phyloP scores from a whole-genome alignment of 2,329 filamentous ascomycete species.

The Tolypocladium ovalisporum region DNA sequence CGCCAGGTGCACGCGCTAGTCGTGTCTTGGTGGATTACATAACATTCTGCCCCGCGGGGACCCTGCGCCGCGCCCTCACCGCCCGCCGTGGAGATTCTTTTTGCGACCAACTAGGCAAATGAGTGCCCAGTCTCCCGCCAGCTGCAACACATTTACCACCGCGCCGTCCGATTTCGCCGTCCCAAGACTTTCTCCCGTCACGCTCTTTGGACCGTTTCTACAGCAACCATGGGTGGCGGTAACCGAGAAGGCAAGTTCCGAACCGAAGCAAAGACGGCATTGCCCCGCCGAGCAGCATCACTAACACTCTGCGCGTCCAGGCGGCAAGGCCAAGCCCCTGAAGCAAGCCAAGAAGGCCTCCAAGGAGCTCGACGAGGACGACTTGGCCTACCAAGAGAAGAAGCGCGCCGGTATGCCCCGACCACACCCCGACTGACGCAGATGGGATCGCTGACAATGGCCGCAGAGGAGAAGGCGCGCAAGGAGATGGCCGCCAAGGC shows the following conservation, averaged over 20 bases:
- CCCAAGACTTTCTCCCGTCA: neutral
- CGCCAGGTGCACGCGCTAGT: neutral
- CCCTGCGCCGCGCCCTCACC: neutral
- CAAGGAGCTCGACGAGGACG: slow-evolving; percentile 80
- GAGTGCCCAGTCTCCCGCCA: neutral
- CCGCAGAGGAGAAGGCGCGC: slow-evolving; percentile 69
- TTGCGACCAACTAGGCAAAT: neutral
- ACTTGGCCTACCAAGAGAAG: slow-evolving; percentile 73
- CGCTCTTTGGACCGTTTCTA: neutral
- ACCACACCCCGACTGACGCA: neutral
- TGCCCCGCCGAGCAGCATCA: neutral
- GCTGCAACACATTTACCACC: neutral
- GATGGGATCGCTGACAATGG: neutral
- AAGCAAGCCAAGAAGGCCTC: slow-evolving; percentile 81
- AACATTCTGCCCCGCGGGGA: slow-evolving; percentile 1
- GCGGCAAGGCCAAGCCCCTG: slow-evolving; percentile 73
- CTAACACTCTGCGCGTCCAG: slow-evolving; percentile 27
- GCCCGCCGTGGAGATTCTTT: neutral
- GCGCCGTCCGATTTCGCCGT: neutral
- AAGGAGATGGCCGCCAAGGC: slow-evolving; percentile 77
- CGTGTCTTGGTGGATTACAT: neutral
- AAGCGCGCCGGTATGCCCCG: slow-evolving; percentile 62
- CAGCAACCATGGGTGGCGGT: slow-evolving; percentile 22
- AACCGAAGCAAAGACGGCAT: neutral
- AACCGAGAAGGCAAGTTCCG: slow-evolving; percentile 25